Percentiles rank a stretch among this genome's conserved stretches.
These are phyloP conservation scores for Fusarium neocosmosporiellum DNA, from an alignment of 2,329 filamentous ascomycete genomes.

Conservation along the genomic window DNA sequence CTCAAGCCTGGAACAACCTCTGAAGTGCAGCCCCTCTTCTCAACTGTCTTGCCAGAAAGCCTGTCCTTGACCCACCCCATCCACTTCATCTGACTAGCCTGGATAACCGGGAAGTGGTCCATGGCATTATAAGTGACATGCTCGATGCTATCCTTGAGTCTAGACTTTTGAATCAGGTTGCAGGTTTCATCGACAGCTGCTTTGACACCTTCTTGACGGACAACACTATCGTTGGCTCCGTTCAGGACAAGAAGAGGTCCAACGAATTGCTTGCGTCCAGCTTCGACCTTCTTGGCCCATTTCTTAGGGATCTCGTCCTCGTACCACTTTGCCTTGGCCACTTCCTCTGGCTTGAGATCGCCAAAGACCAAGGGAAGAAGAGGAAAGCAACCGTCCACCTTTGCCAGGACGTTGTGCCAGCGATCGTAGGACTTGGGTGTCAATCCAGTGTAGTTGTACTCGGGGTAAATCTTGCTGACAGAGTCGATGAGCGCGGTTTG, in stretches of 20 bases:
- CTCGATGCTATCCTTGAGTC: neutral
- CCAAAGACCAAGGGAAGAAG: conserved; percentile 1
- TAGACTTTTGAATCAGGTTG: neutral
- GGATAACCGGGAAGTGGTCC: conserved; percentile 30
- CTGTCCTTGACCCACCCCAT: conserved; percentile 31
- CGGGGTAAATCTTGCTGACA: conserved; percentile 20
- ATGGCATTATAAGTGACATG: conserved; percentile 4
- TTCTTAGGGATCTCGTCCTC: neutral
- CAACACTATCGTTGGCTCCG: conserved; percentile 4
- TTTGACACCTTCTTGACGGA: conserved; percentile 13
- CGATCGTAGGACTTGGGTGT: conserved; percentile 19
- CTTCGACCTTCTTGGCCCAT: neutral
- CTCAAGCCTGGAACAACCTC: neutral
- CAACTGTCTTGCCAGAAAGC: neutral
- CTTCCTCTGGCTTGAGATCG: neutral
- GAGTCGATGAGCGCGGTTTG: conserved; percentile 18
- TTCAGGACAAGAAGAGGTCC: neutral
- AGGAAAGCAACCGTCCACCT: conserved; percentile 21
- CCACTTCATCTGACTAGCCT: conserved; percentile 26
- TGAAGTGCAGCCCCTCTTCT: conserved; percentile 3
- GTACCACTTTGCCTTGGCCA: neutral
- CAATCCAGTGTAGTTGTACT: conserved; percentile 24
- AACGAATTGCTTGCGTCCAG: neutral
- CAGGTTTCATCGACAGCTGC: conserved; percentile 5
- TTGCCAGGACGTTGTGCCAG: conserved; percentile 26